Conservation (phyloP, 2,329 filamentous ascomycete genomes). For the Colletotrichum sp. region DNA sequence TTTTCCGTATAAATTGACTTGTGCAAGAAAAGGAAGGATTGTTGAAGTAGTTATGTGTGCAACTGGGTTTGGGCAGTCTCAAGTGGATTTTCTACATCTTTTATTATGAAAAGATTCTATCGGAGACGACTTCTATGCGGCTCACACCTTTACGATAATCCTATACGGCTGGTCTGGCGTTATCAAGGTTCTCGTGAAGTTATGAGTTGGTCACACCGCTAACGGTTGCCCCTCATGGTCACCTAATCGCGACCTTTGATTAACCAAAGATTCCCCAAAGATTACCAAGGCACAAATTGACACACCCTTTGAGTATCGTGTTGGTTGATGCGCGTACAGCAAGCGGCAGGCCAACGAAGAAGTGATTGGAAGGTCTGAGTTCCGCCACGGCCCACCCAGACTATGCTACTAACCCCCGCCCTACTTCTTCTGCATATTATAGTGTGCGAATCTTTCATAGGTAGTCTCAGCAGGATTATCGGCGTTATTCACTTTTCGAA, state of each 20-base stretch:
- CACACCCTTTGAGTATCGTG: background rate
- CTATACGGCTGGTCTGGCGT: background rate
- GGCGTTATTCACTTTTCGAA: background rate
- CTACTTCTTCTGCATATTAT: rapidly evolving
- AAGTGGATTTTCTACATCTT: background rate
- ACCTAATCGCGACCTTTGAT: background rate
- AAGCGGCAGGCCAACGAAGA: background rate
- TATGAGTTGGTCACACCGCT: background rate
- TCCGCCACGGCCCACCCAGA: background rate
- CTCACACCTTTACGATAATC: background rate
- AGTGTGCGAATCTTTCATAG: background rate
- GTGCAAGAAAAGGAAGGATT: background rate
- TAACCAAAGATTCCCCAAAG: background rate
- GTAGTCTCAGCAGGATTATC: background rate
- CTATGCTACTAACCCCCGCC: background rate
- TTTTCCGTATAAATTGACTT: background rate
- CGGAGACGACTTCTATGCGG: background rate
- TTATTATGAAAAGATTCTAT: background rate
- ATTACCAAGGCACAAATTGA: background rate
- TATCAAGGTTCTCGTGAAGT: background rate
- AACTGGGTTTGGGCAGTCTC: background rate
- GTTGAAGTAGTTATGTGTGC: background rate
- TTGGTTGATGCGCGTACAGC: background rate
- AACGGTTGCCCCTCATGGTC: background rate
- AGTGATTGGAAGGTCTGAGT: background rate